Evolutionary conservation across 306 rosid genomes (phyloP).

Genomic region (Cucumis melo): DNA sequence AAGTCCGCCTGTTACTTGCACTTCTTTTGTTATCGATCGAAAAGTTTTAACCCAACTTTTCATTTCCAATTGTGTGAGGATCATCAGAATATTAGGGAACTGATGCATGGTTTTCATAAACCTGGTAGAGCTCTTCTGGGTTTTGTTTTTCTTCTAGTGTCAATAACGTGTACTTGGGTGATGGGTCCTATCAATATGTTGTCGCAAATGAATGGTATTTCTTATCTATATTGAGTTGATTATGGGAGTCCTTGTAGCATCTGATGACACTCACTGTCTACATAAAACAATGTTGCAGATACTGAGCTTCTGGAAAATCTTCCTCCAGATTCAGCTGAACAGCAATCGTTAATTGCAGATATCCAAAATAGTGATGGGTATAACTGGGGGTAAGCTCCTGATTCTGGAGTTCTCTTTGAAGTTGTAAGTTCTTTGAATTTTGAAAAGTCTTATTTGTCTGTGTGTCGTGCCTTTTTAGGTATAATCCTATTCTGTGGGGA

Average conservation of each 20-base stretch:
- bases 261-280: background rate
- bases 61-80: background rate
- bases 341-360: slow-evolving; percentile 68
- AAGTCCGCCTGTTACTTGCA: background rate
- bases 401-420: slow-evolving; percentile 1
- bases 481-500: slow-evolving; percentile 93
- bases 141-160: background rate
- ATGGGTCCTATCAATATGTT: background rate
- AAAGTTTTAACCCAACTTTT: background rate
- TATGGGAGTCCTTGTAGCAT: background rate
- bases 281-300: slow-evolving; percentile 32
- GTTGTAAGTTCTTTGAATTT: slow-evolving; percentile 2
- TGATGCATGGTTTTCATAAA: background rate
- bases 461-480: slow-evolving; percentile 34
- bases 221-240: background rate
- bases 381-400: slow-evolving; percentile 82
- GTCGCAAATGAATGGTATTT: background rate
- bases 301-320: slow-evolving; percentile 48
- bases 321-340: slow-evolving; percentile 82
- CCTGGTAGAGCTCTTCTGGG: background rate
- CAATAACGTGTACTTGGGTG: background rate
- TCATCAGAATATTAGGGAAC: background rate
- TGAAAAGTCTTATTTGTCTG: slow-evolving; percentile 11
- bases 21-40: background rate
- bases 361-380: slow-evolving; percentile 69